Evolutionary conservation across 257 asterid genomes (phyloP), one percentile per base, ranked within the genome.

Genomic region (Nicotiana tabacum): DNA sequence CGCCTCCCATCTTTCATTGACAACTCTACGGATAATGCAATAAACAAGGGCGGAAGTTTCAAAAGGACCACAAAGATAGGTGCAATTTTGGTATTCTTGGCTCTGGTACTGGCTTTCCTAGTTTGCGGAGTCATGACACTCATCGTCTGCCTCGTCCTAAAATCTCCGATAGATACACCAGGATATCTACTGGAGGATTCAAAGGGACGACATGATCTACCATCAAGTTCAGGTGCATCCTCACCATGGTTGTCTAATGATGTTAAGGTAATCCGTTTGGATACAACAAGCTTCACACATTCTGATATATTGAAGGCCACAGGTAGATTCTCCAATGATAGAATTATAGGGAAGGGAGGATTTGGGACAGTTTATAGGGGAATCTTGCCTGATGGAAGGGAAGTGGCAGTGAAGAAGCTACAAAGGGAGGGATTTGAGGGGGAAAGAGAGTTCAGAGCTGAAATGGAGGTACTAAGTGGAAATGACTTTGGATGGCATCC

Each of bases 401-500:
- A 92, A 43, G 96, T 96, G 9, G 99, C 99, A 0, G 92, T 96
- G 58, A 96, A 96, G 90, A 96, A 93, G 80, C 90, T 91, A 4
- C 95, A 85, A 55, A 89, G 97, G 2, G 97, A 92, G 66, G 99
- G 99, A 0, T 18, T 90, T 1, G 98, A 96, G 39, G 99, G 99
- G 16, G 99, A 96, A 81, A 87, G 90, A 74, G 98, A 93, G 57
- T 96, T 96, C 43, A 83, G 91, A 67, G 96, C 99, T 5, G 99
- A 96, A 86, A 96, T 96, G 99, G 98, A 93, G 85, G 93, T 88
- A 1, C 51, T 96, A 5, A 91, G 94, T 21, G 95, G 98, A 58
- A 90, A 92, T 61, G 96, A 97, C 0, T 84, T 92, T 1, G 94
- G 98, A 13, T 92, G 99, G 99, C 98, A 96, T 83, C 99, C 99